These are phyloP conservation scores for Aurifilum marmelostoma DNA, from an alignment of 2,329 filamentous ascomycete species.

Conservation along the genomic window DNA sequence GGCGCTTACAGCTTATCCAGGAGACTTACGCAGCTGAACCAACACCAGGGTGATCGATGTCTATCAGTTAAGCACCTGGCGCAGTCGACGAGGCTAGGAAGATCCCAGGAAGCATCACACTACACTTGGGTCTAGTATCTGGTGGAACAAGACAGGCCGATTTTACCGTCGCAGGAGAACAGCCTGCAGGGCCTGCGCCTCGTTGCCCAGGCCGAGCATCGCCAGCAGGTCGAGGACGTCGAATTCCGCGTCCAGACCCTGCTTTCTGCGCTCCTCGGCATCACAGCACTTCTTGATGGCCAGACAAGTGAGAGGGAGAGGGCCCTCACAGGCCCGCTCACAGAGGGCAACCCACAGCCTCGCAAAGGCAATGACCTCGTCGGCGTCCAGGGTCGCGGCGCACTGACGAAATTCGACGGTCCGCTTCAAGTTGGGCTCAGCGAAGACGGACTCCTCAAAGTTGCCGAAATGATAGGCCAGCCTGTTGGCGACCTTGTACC, in stretches of 20 bases:
- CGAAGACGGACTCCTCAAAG: neutral
- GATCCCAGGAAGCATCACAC: no score
- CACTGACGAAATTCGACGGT: constrained; percentile 15
- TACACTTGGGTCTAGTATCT: no score
- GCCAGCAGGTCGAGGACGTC: constrained; percentile 7
- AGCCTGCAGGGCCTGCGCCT: constrained; percentile 2
- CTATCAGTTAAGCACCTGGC: no score
- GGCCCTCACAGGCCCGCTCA: neutral
- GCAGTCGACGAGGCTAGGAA: no score
- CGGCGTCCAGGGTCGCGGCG: neutral
- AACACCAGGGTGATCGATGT: no score
- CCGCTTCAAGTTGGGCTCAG: no score
- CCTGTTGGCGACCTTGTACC: neutral
- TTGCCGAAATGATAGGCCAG: constrained; percentile 1
- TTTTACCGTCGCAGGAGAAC: neutral
- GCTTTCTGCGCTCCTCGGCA: neutral
- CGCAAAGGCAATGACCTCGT: constrained; percentile 7
- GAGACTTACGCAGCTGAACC: no score
- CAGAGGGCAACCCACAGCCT: constrained; percentile 5
- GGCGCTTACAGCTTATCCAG: no score
- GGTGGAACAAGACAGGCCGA: no score
- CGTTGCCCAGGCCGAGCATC: neutral
- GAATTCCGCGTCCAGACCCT: neutral
- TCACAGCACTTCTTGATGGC: neutral
- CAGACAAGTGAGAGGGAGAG: neutral